phyloP scores from a whole-genome alignment of 75 land plant species.

The Gnetum montanum region DNA sequence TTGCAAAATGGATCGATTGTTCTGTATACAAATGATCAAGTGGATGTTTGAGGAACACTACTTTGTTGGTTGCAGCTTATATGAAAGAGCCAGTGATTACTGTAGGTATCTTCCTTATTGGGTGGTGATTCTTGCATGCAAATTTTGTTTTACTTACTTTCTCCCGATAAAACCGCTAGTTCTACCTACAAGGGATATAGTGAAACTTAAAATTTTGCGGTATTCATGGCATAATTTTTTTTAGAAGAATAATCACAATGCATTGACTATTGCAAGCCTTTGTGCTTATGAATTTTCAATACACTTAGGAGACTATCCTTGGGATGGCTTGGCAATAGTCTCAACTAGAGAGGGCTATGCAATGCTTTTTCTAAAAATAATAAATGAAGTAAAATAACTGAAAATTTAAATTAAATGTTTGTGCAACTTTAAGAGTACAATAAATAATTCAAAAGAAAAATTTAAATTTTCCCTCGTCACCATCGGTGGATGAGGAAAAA shows the following conservation, averaged over 20 bases:
- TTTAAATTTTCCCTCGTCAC: too few species aligned
- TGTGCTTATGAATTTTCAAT: conserved; percentile 90
- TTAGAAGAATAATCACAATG: conserved; percentile 71
- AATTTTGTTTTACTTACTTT: conserved; percentile 82
- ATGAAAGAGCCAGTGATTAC: conserved; percentile 69
- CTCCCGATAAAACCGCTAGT: conserved; percentile 82
- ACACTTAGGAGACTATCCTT: too few species aligned
- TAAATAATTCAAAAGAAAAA: too few species aligned
- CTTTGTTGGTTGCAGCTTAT: conserved; percentile 89
- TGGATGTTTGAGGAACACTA: conserved; percentile 96
- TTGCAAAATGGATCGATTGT: conserved; percentile 45
- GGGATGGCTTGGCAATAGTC: too few species aligned
- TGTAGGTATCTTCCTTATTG: conserved; percentile 66
- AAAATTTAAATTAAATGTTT: too few species aligned
- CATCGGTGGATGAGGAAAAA: too few species aligned
- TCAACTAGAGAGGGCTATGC: too few species aligned
- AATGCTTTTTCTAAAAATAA: too few species aligned
- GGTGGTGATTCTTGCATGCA: conserved; percentile 54
- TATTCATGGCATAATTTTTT: conserved; percentile 90
- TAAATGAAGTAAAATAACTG: too few species aligned
- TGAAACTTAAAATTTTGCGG: conserved; percentile 23
- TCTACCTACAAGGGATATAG: conserved; percentile 55
- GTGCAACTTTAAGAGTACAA: too few species aligned
- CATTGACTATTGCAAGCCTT: conserved; percentile 53
- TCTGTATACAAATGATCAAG: conserved; percentile 63